Evolutionary conservation across 2,329 filamentous ascomycete species (phyloP).

Genomic region (Celoporthe dispersa): DNA sequence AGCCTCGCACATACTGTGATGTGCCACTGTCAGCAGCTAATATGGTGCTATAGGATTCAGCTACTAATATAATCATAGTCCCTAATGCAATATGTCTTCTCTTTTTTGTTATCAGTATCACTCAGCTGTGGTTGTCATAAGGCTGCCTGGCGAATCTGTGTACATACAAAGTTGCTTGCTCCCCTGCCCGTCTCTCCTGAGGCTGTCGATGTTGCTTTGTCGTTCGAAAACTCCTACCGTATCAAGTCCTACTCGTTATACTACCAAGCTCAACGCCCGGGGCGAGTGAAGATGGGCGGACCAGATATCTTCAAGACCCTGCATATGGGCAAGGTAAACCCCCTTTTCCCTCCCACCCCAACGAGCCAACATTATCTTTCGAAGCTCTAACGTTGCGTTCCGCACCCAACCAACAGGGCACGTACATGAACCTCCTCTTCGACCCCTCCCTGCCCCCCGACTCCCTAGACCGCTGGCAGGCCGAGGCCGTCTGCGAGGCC

Average conservation of each 20-base stretch:
- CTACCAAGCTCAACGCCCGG: not conserved
- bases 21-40: no score
- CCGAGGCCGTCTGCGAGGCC: constrained; percentile 10
- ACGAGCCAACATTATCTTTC: no score
- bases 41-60: no score
- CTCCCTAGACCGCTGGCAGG: constrained; percentile 10
- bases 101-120: not conserved
- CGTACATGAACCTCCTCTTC: constrained; percentile 7
- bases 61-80: no score
- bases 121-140: not conserved
- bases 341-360: not conserved
- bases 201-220: not conserved
- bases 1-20: no score
- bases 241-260: not conserved
- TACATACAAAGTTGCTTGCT: not conserved
- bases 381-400: not conserved
- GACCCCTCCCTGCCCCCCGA: constrained; percentile 2
- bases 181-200: not conserved
- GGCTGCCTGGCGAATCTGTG: no score
- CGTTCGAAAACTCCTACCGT: not conserved
- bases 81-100: no score
- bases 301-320: constrained; percentile 10
- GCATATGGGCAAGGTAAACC: constrained; percentile 21
- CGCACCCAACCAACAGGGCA: constrained; percentile 2
- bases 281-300: constrained; percentile 3